Percentiles rank a stretch among this genome's conserved stretches.
phyloP scores from a whole-genome alignment of 2,329 filamentous ascomycete species.

The Aspergillus spinulosporus region DNA sequence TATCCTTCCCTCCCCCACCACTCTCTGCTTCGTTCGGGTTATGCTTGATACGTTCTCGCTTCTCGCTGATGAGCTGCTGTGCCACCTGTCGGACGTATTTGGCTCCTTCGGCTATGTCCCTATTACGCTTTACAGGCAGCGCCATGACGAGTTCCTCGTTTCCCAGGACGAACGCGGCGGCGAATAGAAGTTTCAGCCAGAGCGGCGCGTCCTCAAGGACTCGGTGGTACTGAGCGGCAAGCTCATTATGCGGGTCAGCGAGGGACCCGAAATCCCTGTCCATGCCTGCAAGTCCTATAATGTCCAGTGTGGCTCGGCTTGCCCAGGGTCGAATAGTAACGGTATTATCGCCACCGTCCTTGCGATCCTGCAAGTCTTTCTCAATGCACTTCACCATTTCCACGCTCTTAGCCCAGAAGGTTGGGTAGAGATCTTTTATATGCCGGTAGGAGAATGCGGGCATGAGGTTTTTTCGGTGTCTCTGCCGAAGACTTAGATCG shows the following conservation, averaged over 20 bases:
- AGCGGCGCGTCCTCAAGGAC: background rate
- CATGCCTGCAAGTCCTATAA: background rate
- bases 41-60: background rate
- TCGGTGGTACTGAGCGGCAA: background rate
- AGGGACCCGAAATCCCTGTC: background rate
- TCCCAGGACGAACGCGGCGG: background rate
- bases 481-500: slow-evolving; percentile 25
- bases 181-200: background rate
- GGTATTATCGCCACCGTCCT: background rate
- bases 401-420: background rate
- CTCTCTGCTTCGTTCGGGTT: background rate
- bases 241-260: background rate
- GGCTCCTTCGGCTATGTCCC: background rate
- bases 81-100: background rate
- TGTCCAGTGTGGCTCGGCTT: background rate
- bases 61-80: background rate
- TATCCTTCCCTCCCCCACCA: background rate
- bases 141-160: background rate
- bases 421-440: background rate
- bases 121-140: background rate
- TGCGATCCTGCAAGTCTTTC: background rate
- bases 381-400: slow-evolving; percentile 1
- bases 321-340: background rate
- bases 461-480: background rate
- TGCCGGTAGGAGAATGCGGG: background rate